Base-by-base conservation (phyloP, 768 basidiomycete genomes). In the Glaciozyma martinii region DNA sequence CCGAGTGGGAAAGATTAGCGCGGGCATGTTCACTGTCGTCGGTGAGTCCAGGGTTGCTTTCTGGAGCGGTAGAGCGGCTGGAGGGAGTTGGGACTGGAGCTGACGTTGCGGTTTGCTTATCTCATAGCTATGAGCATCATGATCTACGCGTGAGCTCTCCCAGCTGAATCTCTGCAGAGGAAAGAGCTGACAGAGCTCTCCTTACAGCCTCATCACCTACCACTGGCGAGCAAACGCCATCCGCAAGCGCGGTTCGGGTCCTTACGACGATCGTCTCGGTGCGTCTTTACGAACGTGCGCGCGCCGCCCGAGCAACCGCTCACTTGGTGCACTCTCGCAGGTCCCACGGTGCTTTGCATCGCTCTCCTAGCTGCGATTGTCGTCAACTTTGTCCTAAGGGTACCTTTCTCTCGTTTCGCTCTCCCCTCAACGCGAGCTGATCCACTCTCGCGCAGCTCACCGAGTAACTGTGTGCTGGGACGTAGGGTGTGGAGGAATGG, bases 171-270 rank as follows among this genome's bases (percentile, higher is more conserved):
- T 19, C 53, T 6, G 32, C 16, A 21, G n/a, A 19, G 53, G 9
- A 6, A 9, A 21, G 21, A 37, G 10, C 53, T 55, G 25, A 55
- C 32, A 0, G 9, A 25, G 13, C 47, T 29, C 15, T 29, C 57
- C n/a, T 8, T 44, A 21, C 56, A 67, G 65, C 3, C 78, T 99
- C 19, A 87, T 87, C 71, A 90, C 91, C 49, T 99, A 92, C 76
- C 94, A 98, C 75, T 94, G 92, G 90, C 84, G 95, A 68, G 95
- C 94, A 10, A 83, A 85, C 32, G 88, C 91, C 30, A 99, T 99
- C 74, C 85, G 93, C 57, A 81, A 84, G 43, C 89, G 94, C 55
- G 90, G 92, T 15, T 83, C 89, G 63, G 93, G 91, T 12, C 93
- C 94, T 10, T 98, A 98, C 76, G 95, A 99, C 73, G 95, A 99